phyloP scores from a whole-genome alignment of 345 rosid species.

The Rhodomyrtus tomentosa region DNA sequence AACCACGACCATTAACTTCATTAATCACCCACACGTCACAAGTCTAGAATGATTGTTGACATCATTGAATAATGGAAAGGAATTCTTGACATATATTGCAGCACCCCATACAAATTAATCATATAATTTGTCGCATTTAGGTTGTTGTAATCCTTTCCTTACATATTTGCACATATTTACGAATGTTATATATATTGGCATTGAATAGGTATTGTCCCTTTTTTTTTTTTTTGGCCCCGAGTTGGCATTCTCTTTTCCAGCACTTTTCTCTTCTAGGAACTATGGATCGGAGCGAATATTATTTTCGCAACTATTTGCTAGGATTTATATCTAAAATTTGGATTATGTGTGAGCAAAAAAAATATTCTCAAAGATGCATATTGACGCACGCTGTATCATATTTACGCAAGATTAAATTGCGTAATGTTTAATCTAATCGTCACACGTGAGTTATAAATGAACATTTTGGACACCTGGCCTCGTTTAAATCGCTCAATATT shows the following conservation, averaged over 20 bases:
- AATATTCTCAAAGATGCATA: background rate
- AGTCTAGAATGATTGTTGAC: background rate
- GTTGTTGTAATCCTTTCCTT: background rate
- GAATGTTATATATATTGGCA: background rate
- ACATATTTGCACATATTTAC: background rate
- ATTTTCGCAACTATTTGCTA: background rate
- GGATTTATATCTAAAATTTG: background rate
- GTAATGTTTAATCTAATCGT: background rate
- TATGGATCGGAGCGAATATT: background rate
- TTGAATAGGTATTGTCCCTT: no score
- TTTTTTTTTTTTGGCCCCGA: no score
- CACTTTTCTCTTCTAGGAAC: background rate
- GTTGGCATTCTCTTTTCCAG: background rate
- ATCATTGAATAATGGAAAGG: background rate
- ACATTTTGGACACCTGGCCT: background rate
- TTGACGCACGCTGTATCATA: no score
- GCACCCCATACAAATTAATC: rapidly evolving
- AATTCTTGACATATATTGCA: background rate
- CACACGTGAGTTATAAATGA: background rate
- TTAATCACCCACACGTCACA: background rate
- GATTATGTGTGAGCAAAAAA: background rate
- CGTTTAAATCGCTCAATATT: background rate
- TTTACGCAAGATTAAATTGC: background rate
- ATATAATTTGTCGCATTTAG: background rate
- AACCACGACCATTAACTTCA: background rate